Base-by-base conservation (phyloP, 257 asterid species). In the Rehmannia glutinosa region DNA sequence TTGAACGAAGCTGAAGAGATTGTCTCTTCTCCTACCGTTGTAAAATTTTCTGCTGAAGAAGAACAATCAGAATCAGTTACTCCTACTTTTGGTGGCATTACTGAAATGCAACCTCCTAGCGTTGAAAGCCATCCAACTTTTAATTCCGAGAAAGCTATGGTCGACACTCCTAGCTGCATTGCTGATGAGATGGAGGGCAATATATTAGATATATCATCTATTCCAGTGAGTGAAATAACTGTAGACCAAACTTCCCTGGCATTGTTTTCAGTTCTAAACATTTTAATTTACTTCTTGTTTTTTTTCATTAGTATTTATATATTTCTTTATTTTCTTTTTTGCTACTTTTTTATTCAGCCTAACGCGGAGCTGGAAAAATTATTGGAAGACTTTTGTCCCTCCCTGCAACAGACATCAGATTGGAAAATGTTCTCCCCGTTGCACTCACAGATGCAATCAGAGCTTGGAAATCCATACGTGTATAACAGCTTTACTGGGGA, bases 361-460 rank as follows among this genome's bases (percentile, higher is more conserved):
- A 82, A 86, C 62, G 82, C 86, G 0, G 96, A 87, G 70, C 87
- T 93, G 53, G 84, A 86, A 36, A 76, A 66, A 33, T 67, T 83
- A 52, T 43, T 88, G 68, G 84, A 56, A 49, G 79, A 74, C 47
- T 47, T 82, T 65, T 73, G 67, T 45, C 68, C 71, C 73, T 81
- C 82, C 8, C 35, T 1, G 57, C 75, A 56, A 8, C 84, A 76
- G 65, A 42, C 74, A 4, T 3, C 76, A 4, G 95, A 82, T 50
- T 80, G 84, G 81, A 83, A 85, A 61, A 67, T 85, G 13, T 84
- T 87, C 77, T 81, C 97, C 59, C 96, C 97, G 0, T 39, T 81
- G 78, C 88, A 82, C 55, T 78, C 90, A 3, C 96, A 86, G 77
- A 77, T 90, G 83, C 96, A 81, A 70, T 66, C 56, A 13, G 92